These are phyloP conservation scores for Neocatenulostroma microsporum DNA, from an alignment of 2,329 filamentous ascomycete species.

Conservation along the genomic window DNA sequence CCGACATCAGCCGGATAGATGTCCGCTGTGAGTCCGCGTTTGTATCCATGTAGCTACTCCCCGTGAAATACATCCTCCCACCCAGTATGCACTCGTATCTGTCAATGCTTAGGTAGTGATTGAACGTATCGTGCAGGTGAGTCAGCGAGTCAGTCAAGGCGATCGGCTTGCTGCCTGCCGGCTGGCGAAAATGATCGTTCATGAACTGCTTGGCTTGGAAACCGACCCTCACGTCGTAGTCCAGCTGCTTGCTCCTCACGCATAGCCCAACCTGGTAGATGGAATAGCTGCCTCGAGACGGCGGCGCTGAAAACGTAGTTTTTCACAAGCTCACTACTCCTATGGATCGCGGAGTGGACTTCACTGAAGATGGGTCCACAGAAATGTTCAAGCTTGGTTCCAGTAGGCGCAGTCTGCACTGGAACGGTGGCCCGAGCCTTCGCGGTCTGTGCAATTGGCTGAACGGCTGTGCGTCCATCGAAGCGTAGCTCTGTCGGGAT, in stretches of 20 bases:
- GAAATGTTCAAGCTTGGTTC: no score
- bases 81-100: slow-evolving; percentile 87
- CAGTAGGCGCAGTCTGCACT: no score
- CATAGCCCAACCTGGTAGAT: slow-evolving; percentile 84
- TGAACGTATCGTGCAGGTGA: slow-evolving; percentile 85
- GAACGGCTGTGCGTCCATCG: no score
- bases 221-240: slow-evolving; percentile 96
- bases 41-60: slow-evolving; percentile 92
- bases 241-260: slow-evolving; percentile 86
- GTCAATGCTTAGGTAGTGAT: slow-evolving; percentile 76
- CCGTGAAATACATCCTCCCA: slow-evolving; percentile 96
- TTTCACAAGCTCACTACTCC: no score
- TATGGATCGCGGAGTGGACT: no score
- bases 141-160: slow-evolving; percentile 86
- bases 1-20: no score
- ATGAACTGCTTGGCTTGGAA: slow-evolving; percentile 83
- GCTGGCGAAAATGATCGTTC: slow-evolving; percentile 81
- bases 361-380: no score
- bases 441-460: no score
- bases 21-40: slow-evolving; percentile 85
- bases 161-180: slow-evolving; percentile 67
- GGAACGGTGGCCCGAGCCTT: no score
- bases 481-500: no score
- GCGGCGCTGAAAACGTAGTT: no score
- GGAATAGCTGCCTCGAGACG: slow-evolving; percentile 81